Conservation (phyloP, 495 filamentous ascomycete species). For the Neurospora tetrasperma region DNA sequence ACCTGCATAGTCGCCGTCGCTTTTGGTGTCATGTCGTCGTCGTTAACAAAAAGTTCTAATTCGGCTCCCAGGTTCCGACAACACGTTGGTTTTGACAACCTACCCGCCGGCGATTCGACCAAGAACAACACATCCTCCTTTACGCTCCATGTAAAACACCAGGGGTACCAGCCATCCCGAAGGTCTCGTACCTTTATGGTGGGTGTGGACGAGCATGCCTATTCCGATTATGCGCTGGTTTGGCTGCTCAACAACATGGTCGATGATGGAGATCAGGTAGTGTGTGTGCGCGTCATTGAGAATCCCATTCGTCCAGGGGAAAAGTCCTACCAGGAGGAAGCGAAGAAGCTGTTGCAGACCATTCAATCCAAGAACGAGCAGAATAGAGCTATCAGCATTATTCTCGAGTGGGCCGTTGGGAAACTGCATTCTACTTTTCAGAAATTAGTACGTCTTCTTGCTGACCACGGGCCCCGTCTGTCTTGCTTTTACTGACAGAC, state of each 20-base stretch:
- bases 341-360: constrained; percentile 59
- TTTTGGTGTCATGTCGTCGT: constrained; percentile 30
- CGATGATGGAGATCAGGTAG: constrained; percentile 92
- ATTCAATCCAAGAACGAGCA: constrained; percentile 79
- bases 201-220: constrained; percentile 88
- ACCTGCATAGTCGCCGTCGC: not conserved
- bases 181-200: constrained; percentile 88
- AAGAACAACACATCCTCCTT: constrained; percentile 77
- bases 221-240: constrained; percentile 88
- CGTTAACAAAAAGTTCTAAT: constrained; percentile 28
- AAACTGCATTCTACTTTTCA: constrained; percentile 91
- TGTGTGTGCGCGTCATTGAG: constrained; percentile 86
- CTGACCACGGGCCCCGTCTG: not conserved
- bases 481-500: not conserved
- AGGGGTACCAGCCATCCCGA: constrained; percentile 74
- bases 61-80: constrained; percentile 42
- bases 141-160: constrained; percentile 80
- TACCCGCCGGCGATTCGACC: constrained; percentile 52
- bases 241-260: constrained; percentile 93
- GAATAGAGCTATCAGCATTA: constrained; percentile 76
- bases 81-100: constrained; percentile 88
- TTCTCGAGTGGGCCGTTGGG: constrained; percentile 83
- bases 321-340: constrained; percentile 72
- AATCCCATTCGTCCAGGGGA: constrained; percentile 69
- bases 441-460: constrained; percentile 57